Evolutionary conservation across 495 filamentous ascomycete species (phyloP), one percentile per base, ranked within the genome.

Genomic region (Chaetomium fimeti): DNA sequence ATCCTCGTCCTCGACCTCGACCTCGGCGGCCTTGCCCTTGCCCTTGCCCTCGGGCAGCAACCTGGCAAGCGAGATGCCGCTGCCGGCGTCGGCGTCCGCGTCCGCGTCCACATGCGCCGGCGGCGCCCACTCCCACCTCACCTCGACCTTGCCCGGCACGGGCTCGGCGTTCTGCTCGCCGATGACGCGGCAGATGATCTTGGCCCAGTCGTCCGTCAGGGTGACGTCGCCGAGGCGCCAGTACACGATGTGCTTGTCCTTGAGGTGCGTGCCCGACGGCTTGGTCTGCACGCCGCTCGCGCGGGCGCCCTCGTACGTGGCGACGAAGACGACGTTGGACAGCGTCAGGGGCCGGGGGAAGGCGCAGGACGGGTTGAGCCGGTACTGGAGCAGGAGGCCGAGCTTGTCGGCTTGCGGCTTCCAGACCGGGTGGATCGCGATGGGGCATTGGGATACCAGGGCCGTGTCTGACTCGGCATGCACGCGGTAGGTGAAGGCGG

Each of bases 401-500:
- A 91, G 84, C 72, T 96, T 92, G 56, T 87, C 86, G 43, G 88
- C 82, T 71, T 96, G 90, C 8, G 90, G 79, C 61, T 92, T 91
- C 92, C 93, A 97, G 6, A 82, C 84, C 28, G 93, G 88, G 43
- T 85, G 88, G 67, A 97, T 79, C 52, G 89, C 81, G 29, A 98
- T 77, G 0, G 95, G 94, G 24, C 88, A 78, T 42, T 80, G 71
- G 27, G 74, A 64, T 18, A 70, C 87, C 69, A 90, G 89, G n/a
- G 85, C 72, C 28, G 83, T 79, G 16, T 85, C 76, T 60, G 84
- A 82, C 32, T 94, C 88, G 32, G 92, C 72, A 67, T 96, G 91
- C n/a, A 97, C 79, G 74, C 93, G 90, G 73, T 98, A 98, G 65
- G 93, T 97, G 80, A 98, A 98, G 36, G 91, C 94, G 3, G 57